Evolutionary conservation across 2,329 filamentous ascomycete genomes (phyloP), one percentile per base, ranked within the genome.

Genomic region (Claviceps humidiphila): DNA sequence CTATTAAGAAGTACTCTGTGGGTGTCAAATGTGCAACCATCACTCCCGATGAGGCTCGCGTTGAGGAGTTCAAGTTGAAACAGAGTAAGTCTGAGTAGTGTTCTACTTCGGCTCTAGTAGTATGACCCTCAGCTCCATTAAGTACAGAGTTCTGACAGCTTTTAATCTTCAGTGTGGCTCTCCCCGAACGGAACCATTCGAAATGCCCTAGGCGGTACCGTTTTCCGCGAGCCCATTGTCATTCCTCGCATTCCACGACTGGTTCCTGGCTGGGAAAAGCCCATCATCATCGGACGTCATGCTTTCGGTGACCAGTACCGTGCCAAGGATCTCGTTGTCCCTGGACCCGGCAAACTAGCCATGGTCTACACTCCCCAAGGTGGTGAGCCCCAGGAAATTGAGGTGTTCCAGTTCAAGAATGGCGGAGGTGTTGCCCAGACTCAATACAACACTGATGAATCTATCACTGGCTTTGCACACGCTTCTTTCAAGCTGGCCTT

Each of bases 21-120:
- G 93, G 91, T 71, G 89, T 98, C 75, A 98, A 98, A 80, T 98
- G 93, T 72, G 93, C 93, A 59, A 98, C 93, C 68, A 98, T 98
- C 74, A 98, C 93, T 44, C 93, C 93, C 41, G 93, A 98, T 68
- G 93, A 98, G 80, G 85, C 82, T 58, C 85, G 93, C 68, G 91
- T 98, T 34, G 80, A 97, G 77, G 93, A 97, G 74, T 98, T 97
- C 73, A 90, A 96, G 68, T 81, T 98, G 62, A 98, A 97, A 86
- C 84, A 97, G 77, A 97, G 86, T 90, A 74, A 70, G 84, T 70
- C 26, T 20, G 16, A 22, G n/a, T n/a, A 38, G 26, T 26, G 26
- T 22, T 40, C n/a, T 11, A 13, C 26, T 22, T 16, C 17, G 22
- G 26, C 24, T 16, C 39, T 26, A 30, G 26, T 30, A 30, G 11